These are phyloP conservation scores for Coemansia sp. DNA, from an alignment of 192 early-diverging fungal genomes.

Conservation along the genomic window DNA sequence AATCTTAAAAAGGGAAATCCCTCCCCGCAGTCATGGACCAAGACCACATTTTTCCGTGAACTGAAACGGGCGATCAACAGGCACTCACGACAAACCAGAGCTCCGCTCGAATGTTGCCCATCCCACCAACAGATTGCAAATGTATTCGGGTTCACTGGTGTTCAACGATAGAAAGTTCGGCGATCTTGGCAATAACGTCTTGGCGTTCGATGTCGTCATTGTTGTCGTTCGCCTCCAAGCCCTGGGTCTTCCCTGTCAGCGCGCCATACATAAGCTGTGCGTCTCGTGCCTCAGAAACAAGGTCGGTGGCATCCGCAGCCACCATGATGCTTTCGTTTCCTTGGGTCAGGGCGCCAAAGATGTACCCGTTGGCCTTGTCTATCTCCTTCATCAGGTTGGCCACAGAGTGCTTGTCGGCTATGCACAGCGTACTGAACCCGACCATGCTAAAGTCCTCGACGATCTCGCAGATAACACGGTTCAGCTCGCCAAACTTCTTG, in stretches of 20 bases:
- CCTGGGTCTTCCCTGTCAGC: neutral
- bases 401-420: conserved; percentile 85
- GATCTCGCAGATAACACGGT: conserved; percentile 83
- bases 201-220: conserved; percentile 1
- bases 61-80: too few relatives aligned
- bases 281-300: conserved; percentile 39
- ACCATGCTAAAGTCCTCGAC: conserved; percentile 93
- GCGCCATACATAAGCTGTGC: conserved; percentile 48
- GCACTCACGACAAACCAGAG: too few relatives aligned
- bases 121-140: too few relatives aligned
- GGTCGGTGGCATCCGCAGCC: conserved; percentile 42
- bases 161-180: conserved; percentile 3
- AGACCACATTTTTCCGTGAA: too few relatives aligned
- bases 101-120: too few relatives aligned
- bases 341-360: conserved; percentile 77
- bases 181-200: neutral
- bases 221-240: neutral
- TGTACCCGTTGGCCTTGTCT: conserved; percentile 92
- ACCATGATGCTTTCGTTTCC: conserved; percentile 78
- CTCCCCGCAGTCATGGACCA: too few relatives aligned
- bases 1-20: too few relatives aligned
- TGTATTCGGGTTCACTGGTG: neutral
- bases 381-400: conserved; percentile 73
- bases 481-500: conserved; percentile 68
- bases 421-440: conserved; percentile 83